Base-by-base conservation (phyloP, 176 grass and related monocot species). In the Chrysopogon serrulatus region DNA sequence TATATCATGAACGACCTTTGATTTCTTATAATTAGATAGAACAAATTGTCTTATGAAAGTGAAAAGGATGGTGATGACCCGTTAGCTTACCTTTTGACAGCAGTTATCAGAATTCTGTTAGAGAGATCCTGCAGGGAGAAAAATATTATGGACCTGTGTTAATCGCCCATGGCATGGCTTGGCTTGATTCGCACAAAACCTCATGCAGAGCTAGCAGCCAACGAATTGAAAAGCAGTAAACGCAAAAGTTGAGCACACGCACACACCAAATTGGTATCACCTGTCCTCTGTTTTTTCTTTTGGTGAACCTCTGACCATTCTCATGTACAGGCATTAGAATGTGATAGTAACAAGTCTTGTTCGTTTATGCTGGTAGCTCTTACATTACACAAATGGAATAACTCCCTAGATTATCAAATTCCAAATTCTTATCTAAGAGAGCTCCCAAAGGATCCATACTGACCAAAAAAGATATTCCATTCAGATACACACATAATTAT, bases 61-160 rank as follows among this genome's bases (percentile, higher is more conserved):
- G 88, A 78, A 82, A 82, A 32, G 40, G 54, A 27, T 57, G 54
- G 36, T 44, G 44, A 17, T 45, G 11, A 45, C 33, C 18, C 19
- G 71, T 5, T 48, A 23, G 73, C 84, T 69, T 66, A 98, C 96
- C 96, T 94, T n/a, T 95, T 95, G 64, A 98, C 73, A 48, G 89
- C 89, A 88, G 95, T 98, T 77, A 85, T 42, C 51, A 98, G 72
- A 54, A 98, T 92, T 74, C 84, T 90, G 78, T 90, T 93, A 28
- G 92, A 93, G 76, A 98, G 91, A 82, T 98, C 10, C 96, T 98
- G 91, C 91, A 88, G 69, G 73, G 76, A 88, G 49, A 86, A n/a
- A 86, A 87, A 88, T 75, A 87, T 71, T 36, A 74, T 76, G 77
- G 33, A 65, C 37, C n/a, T n/a, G n/a, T 86, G n/a, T 51, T 43